Base-by-base conservation (phyloP, 257 asterid species). In the Petunia axillaris region DNA sequence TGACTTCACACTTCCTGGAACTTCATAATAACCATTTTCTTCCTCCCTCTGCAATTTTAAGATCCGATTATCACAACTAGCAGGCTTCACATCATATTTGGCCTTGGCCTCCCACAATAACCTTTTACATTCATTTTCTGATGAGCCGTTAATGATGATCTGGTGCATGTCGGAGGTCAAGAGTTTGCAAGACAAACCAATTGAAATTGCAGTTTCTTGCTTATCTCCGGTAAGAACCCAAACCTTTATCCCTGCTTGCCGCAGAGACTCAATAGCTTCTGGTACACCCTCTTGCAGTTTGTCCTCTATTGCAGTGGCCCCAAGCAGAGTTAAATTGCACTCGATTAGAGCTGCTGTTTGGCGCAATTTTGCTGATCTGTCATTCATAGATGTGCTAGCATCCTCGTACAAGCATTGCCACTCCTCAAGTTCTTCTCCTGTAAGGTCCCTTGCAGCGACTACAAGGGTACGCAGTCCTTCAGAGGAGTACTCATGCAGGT, bases 221-320 rank as follows among this genome's bases (percentile, higher is more conserved):
- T 93, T 95, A 87, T 95, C 99, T 58, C 99, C 99, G 41, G 99
- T 95, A 82, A 95, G 93, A 82, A 93, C 97, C 98, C 98, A 95
- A 85, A 93, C 95, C 88, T 93, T 93, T 66, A 95, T 91, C 80
- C 99, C 98, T n/a, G 99, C 98, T 79, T 95, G 91, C 52, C 97
- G 91, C 76, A 95, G 87, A 76, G 97, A 93, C 86, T 95, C 98
- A 65, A 95, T 95, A 80, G 98, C 90, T 84, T 95, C 98, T 25
- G 99, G 98, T 67, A 93, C 98, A 38, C 99, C 98, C 75, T 93
- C 90, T 88, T 95, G 99, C 78, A 95, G 89, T 88, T 90, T 95
- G 88, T 95, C 99, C 87, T 95, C 99, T 74, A 95, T 95, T 38
- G 97, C 98, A 46, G 99, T 93, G 75, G 95, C 98, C 70, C 99